Evolutionary conservation across 805 yeast species (phyloP).

Genomic region (Soucietia sequanensis): DNA sequence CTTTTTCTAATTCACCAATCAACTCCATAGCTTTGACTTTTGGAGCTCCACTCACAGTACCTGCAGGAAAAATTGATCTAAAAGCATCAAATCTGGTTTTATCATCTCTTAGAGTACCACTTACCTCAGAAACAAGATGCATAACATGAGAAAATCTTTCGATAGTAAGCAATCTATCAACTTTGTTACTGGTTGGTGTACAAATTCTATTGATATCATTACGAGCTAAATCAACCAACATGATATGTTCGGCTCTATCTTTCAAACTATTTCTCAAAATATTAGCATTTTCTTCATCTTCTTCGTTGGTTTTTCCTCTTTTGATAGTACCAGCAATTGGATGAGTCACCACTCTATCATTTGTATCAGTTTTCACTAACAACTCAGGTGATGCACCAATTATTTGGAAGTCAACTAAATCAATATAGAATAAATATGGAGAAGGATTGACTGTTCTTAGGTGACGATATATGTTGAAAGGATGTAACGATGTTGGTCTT

Average conservation of each 20-base stretch:
- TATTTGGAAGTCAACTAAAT: constrained; percentile 85
- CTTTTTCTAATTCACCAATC: constrained; percentile 84
- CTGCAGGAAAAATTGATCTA: constrained; percentile 98
- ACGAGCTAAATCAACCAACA: constrained; percentile 97
- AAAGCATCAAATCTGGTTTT: constrained; percentile 95
- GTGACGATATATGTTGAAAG: constrained; percentile 94
- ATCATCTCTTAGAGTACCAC: constrained; percentile 82
- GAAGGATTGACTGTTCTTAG: constrained; percentile 95
- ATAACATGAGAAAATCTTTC: constrained; percentile 96
- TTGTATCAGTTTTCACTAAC: constrained; percentile 73
- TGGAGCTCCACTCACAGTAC: constrained; percentile 98
- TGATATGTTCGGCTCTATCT: constrained; percentile 97
- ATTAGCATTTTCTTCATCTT: constrained; percentile 81
- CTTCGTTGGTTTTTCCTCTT: constrained; percentile 88
- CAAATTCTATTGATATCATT: constrained; percentile 96
- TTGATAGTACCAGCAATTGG: constrained; percentile 97
- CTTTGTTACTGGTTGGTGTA: constrained; percentile 77
- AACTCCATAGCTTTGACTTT: constrained; percentile 96
- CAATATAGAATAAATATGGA: constrained; percentile 93
- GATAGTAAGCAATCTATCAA: constrained; percentile 83
- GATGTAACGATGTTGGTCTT: constrained; percentile 92
- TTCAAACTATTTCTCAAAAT: constrained; percentile 73
- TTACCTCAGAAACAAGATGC: constrained; percentile 93
- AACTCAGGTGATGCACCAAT: constrained; percentile 98
- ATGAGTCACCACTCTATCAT: constrained; percentile 81